Percentiles rank a stretch among this genome's conserved stretches.
phyloP scores from a whole-genome alignment of 345 rosid genomes.

The Hirschfeldia incana region DNA sequence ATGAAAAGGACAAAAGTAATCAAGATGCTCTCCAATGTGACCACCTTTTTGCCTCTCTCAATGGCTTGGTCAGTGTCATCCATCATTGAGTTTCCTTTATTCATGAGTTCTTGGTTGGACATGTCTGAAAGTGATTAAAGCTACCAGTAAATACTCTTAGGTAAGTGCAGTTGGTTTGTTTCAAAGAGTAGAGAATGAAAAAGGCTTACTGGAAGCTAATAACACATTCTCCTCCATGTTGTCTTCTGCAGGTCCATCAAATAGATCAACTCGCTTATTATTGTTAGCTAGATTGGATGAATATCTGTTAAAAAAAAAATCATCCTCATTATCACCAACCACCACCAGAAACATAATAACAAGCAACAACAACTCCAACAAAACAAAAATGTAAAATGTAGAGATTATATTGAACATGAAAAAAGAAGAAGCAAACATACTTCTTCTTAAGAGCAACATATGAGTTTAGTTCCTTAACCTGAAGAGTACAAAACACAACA shows the following conservation, averaged over 20 bases:
- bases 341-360: not conserved
- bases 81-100: conserved; percentile 81
- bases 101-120: conserved; percentile 76
- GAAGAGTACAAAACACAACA: conserved; percentile 29
- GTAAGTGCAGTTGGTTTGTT: not conserved
- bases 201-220: conserved; percentile 78
- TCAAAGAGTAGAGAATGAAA: conserved; percentile 6
- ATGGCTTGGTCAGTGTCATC: conserved; percentile 95
- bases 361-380: not conserved
- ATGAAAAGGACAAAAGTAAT: not conserved
- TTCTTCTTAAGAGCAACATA: conserved; percentile 79
- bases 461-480: conserved; percentile 83
- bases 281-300: conserved; percentile 68
- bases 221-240: conserved; percentile 78
- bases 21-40: not conserved
- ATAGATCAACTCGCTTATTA: conserved; percentile 85
- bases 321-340: conserved; percentile 6
- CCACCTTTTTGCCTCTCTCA: conserved; percentile 80
- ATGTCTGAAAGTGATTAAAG: conserved; percentile 55
- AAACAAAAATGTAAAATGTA: not conserved
- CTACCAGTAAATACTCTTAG: conserved; percentile 12
- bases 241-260: conserved; percentile 81
- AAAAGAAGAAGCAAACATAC: conserved; percentile 37
- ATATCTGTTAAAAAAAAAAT: conserved; percentile 47
- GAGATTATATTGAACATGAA: not conserved